Evolutionary conservation across 768 basidiomycete genomes (phyloP).

Genomic region (Auriscalpium microsporum): DNA sequence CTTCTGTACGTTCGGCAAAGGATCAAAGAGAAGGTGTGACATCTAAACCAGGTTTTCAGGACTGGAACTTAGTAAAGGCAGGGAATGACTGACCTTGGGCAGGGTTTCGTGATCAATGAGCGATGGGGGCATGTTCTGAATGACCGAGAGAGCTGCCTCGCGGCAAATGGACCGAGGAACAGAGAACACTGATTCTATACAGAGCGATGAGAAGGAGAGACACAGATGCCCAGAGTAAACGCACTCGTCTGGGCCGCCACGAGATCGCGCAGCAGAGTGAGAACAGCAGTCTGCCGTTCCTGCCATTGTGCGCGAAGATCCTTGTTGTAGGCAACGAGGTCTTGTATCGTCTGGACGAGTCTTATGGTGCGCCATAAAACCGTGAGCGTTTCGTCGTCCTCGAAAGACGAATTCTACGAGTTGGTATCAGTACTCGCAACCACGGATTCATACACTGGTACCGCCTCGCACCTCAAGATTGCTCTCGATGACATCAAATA

Average conservation of each 20-base stretch:
- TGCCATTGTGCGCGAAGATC: constrained; percentile 62
- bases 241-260: constrained; percentile 47
- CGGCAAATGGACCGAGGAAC: constrained; percentile 59
- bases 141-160: constrained; percentile 58
- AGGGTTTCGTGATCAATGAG: constrained; percentile 59
- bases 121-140: constrained; percentile 55
- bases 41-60: constrained; percentile 38
- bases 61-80: not conserved
- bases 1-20: constrained; percentile 57
- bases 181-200: constrained; percentile 23
- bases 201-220: not conserved
- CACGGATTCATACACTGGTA: not conserved
- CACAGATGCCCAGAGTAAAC: constrained; percentile 12
- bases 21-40: constrained; percentile 68
- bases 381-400: constrained; percentile 50
- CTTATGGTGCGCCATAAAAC: constrained; percentile 62
- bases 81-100: constrained; percentile 38
- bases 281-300: constrained; percentile 39
- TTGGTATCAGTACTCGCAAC: not conserved
- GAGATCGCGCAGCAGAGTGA: constrained; percentile 55
- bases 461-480: constrained; percentile 65
- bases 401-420: constrained; percentile 47
- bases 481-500: constrained; percentile 82
- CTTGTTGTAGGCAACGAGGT: constrained; percentile 67
- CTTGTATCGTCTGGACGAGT: constrained; percentile 59